Percentiles rank a stretch among this genome's conserved stretches.
Conservation (phyloP, 83 land plant species). For the Isoetes engelmannii region DNA sequence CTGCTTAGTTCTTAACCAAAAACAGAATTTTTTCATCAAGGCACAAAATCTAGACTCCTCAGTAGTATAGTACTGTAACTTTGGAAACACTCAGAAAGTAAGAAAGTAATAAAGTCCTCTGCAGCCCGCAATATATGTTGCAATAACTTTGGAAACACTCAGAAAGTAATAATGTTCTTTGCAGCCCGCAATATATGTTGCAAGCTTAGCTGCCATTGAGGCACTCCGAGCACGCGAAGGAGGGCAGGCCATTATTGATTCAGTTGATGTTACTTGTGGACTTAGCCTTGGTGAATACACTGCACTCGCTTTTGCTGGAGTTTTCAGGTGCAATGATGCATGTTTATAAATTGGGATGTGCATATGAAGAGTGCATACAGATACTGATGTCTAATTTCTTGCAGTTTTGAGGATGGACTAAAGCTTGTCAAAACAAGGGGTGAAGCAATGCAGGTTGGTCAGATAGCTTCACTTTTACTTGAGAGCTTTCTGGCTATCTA, state of each 20-base stretch:
- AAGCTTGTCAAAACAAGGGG: conserved; percentile 93
- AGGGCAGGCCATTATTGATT: conserved; percentile 87
- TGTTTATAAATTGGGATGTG: not conserved
- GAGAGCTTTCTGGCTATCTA: not conserved
- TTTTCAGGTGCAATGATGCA: conserved; percentile 54
- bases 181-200: conserved; percentile 98
- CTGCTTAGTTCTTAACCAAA: not conserved
- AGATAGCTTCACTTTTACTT: not conserved
- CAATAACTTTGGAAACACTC: conserved; percentile 21
- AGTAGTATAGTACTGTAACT: conserved; percentile 51
- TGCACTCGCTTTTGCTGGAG: conserved; percentile 96
- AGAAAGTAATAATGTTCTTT: conserved; percentile 4
- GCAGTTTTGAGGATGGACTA: conserved; percentile 95
- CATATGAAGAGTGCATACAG: too few species aligned
- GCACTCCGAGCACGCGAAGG: conserved; percentile 78
- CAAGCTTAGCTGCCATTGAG: conserved; percentile 94
- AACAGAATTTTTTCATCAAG: not conserved
- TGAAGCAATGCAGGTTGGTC: conserved; percentile 93
- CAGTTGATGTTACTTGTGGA: conserved; percentile 94
- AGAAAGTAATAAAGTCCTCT: conserved; percentile 5
- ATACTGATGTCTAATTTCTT: not conserved
- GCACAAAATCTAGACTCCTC: not conserved
- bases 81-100: not conserved
- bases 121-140: conserved; percentile 98
- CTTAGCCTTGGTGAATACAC: conserved; percentile 97